Conservation (phyloP, 1,284 basidiomycete genomes). For the Ceratobasidium sp. region DNA sequence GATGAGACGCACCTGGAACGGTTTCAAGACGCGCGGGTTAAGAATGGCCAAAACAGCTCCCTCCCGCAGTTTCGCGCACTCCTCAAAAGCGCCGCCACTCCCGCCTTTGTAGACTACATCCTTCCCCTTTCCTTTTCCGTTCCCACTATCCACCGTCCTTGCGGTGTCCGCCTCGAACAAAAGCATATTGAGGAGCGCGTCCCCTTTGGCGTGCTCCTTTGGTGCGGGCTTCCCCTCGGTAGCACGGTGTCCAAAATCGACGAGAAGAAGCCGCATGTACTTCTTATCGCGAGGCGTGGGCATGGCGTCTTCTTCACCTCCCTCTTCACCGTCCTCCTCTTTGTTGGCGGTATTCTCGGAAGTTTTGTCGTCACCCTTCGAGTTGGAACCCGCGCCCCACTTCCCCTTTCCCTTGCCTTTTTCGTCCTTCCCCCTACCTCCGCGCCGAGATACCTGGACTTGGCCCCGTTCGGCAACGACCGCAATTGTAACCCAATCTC, state of each 20-base stretch:
- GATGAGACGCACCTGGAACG: constrained; percentile 73
- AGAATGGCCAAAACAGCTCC: constrained; percentile 92
- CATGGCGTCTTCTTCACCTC: constrained; percentile 47
- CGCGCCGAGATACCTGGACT: constrained; percentile 67
- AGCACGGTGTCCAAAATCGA: constrained; percentile 79
- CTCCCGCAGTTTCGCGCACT: constrained; percentile 81
- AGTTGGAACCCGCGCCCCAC: constrained; percentile 6
- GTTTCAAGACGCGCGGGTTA: constrained; percentile 89
- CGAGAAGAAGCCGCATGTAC: constrained; percentile 89
- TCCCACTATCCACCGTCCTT: constrained; percentile 63
- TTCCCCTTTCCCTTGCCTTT: constrained; percentile 42
- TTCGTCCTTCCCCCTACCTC: constrained; percentile 39
- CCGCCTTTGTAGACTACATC: constrained; percentile 82
- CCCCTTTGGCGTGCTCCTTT: constrained; percentile 64
- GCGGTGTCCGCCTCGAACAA: constrained; percentile 88
- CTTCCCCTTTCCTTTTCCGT: constrained; percentile 58
- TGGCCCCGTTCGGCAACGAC: constrained; percentile 89
- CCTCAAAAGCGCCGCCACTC: constrained; percentile 92
- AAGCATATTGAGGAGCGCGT: constrained; percentile 85
- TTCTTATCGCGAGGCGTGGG: constrained; percentile 66
- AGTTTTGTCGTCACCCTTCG: constrained; percentile 61
- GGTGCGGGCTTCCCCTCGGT: constrained; percentile 56
- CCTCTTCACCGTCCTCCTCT: constrained; percentile 53
- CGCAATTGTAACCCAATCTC: constrained; percentile 93
- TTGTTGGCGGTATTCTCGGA: constrained; percentile 60